phyloP scores from a whole-genome alignment of 2,329 filamentous ascomycete genomes.

The Bipolaris victoriae region DNA sequence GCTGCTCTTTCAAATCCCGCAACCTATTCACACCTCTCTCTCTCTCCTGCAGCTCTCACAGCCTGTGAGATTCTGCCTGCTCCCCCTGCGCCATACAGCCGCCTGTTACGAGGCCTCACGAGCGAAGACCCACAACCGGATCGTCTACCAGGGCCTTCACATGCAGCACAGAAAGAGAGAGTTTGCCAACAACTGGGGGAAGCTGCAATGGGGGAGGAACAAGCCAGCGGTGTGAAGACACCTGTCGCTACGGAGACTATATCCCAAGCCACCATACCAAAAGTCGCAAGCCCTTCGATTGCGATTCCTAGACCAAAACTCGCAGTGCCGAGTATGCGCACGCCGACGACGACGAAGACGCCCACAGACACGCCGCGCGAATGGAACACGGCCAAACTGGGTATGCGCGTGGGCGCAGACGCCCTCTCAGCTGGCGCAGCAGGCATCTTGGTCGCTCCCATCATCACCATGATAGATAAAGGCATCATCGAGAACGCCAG shows the following conservation, averaged over 20 bases:
- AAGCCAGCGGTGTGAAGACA: conserved; percentile 15
- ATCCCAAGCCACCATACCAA: neutral
- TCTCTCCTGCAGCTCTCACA: neutral
- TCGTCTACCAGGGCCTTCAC: conserved; percentile 18
- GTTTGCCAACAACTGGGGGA: conserved; percentile 37
- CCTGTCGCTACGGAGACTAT: neutral
- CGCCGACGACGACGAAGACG: conserved; percentile 3
- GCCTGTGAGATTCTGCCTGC: neutral
- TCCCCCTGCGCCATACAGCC: neutral
- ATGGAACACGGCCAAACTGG: conserved; percentile 81
- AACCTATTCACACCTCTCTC: neutral
- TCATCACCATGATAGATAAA: conserved; percentile 85
- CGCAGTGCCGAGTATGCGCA: conserved; percentile 5
- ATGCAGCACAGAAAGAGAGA: conserved; percentile 40
- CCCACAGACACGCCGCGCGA: conserved; percentile 9
- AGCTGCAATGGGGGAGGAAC: conserved; percentile 41
- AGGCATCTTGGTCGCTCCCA: conserved; percentile 76
- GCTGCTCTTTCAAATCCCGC: conserved; percentile 12
- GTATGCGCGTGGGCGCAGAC: conserved; percentile 71
- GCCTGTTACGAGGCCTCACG: neutral
- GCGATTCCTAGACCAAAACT: conserved; percentile 13
- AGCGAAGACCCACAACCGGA: neutral
- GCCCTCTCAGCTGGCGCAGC: conserved; percentile 71
- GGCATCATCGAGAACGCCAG: conserved; percentile 85
- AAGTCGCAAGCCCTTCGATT: conserved; percentile 7